These are phyloP conservation scores for Ehretia macrophylla DNA, from an alignment of 257 asterid species.

Conservation along the genomic window DNA sequence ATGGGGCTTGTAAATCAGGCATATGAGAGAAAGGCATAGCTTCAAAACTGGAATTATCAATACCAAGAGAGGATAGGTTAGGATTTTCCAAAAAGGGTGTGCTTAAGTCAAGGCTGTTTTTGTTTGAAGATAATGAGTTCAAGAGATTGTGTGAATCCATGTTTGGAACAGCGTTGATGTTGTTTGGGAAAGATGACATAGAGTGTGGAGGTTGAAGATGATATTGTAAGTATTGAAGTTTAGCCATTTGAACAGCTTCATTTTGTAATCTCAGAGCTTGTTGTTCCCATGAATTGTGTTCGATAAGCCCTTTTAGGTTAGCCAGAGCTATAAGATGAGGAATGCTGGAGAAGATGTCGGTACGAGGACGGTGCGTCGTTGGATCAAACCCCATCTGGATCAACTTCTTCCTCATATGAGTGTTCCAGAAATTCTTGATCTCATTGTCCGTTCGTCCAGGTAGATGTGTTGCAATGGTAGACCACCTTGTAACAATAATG, in stretches of 20 bases:
- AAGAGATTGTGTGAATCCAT: too few species aligned
- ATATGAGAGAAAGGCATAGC: conserved; percentile 39
- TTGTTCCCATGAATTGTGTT: conserved; percentile 56
- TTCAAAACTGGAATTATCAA: conserved; percentile 9
- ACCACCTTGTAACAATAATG: conserved; percentile 40
- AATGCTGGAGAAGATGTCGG: conserved; percentile 59
- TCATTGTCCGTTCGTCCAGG: conserved; percentile 87
- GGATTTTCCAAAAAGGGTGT: conserved; percentile 21
- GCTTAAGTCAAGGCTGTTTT: conserved; percentile 10
- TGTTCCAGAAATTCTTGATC: conserved; percentile 84
- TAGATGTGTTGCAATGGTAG: conserved; percentile 72
- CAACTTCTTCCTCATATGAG: conserved; percentile 72
- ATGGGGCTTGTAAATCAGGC: conserved; percentile 50
- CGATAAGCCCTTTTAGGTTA: conserved; percentile 52
- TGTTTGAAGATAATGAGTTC: too few species aligned
- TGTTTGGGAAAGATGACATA: conserved; percentile 8
- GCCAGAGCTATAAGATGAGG: conserved; percentile 78
- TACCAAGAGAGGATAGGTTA: conserved; percentile 14
- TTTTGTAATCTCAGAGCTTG: conserved; percentile 55
- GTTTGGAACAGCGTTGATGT: conserved; percentile 20
- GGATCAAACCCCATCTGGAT: conserved; percentile 88
- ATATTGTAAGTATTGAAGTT: conserved; percentile 44
- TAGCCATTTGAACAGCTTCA: conserved; percentile 58
- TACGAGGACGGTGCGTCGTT: conserved; percentile 76
- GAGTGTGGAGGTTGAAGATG: conserved; percentile 39